These are phyloP conservation scores for Debaryomyces sp. DNA, from an alignment of 1,139 yeast genomes.

Conservation along the genomic window DNA sequence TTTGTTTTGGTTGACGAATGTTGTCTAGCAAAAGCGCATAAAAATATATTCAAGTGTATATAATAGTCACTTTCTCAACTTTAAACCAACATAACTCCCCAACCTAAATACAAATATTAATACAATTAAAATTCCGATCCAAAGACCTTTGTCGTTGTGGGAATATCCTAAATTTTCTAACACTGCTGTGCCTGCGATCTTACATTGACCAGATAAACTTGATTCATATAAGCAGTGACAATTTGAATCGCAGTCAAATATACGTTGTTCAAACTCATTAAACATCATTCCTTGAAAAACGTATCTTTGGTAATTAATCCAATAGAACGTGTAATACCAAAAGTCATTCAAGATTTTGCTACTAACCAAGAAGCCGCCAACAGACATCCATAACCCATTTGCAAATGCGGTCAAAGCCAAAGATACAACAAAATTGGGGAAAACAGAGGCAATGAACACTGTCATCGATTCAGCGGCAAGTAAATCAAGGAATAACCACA, in stretches of 20 bases:
- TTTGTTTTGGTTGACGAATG: background rate
- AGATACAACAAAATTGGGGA: conserved; percentile 41
- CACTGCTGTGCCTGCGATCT: conserved; percentile 34
- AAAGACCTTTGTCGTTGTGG: conserved; percentile 26
- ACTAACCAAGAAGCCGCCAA: conserved; percentile 42
- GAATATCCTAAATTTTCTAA: conserved; percentile 32
- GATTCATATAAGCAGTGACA: conserved; percentile 41
- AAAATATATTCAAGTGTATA: background rate
- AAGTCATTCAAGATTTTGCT: conserved; percentile 34
- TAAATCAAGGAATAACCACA: conserved; percentile 42
- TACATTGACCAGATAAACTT: conserved; percentile 28
- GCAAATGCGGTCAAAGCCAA: conserved; percentile 43
- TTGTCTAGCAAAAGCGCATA: background rate
- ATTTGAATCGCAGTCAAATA: conserved; percentile 30
- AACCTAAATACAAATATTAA: conserved; percentile 28
- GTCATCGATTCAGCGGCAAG: conserved; percentile 46
- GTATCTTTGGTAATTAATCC: conserved; percentile 43
- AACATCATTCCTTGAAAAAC: conserved; percentile 49
- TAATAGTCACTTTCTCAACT: conserved; percentile 1
- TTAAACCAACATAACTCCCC: conserved; percentile 12
- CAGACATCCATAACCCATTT: conserved; percentile 49
- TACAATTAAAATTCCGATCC: conserved; percentile 36
- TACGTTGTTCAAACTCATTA: conserved; percentile 33
- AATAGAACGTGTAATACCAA: conserved; percentile 44
- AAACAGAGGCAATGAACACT: conserved; percentile 32